Evolutionary conservation across 164 flowering plant species (phyloP), one percentile per base, ranked within the genome.

Genomic region (Chimonanthus praecox): DNA sequence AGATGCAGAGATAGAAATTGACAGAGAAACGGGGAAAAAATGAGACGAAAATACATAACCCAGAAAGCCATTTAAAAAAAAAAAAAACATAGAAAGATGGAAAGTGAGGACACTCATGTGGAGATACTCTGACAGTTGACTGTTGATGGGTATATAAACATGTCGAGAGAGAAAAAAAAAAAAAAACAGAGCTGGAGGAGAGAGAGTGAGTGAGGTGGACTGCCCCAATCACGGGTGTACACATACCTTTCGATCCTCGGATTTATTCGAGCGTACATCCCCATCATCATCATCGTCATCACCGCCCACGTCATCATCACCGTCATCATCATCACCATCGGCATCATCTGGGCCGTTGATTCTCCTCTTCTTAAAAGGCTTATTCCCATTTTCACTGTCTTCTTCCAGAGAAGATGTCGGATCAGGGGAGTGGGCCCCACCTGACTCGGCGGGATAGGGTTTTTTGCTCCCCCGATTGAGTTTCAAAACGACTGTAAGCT

Each of bases 401-500:
- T 67, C 69, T 5, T 67, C 71, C 21, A 47, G 16, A 9, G 58
- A 49, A 20, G 58, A 69, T 21, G 11, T 54, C n/a, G 16, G 60
- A 13, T 54, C 60, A 15, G 20, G 33, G 33, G 58, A 10, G 71
- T 10, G 7, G 63, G 46, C 47, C 47, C 47, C 62, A 45, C 16
- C n/a, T n/a, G 47, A 44, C 63, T 47, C 3, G 20, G 64, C 20
- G 20, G 15, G 64, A 10, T n/a, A 6, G 16, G 47, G 47, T 13
- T 64, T 64, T 13, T 5, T 20, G 33, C 7, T 6, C 33, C 21
- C 20, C 4, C 43, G 15, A 20, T 49, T 72, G 64, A 90, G 82
- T 79, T 85, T 90, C 47, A 87, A 68, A 21, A 89, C 84, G 5
- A 85, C 81, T 82, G 86, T 88, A 69, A 88, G 76, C 88, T 92